phyloP scores from a whole-genome alignment of 164 flowering plant genomes.

The Warburgia ugandensis region DNA sequence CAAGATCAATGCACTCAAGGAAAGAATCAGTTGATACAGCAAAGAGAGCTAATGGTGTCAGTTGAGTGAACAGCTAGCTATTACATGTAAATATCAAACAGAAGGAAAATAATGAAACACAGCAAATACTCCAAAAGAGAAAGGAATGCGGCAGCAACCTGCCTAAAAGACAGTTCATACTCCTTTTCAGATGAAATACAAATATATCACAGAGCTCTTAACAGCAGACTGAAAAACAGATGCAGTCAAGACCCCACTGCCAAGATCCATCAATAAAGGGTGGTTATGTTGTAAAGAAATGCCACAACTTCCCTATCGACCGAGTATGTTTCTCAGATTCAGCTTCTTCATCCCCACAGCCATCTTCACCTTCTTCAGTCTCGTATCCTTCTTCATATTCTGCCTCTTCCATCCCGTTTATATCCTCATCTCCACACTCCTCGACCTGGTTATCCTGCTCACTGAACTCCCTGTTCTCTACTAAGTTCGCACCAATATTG shows the following conservation, averaged over 20 bases:
- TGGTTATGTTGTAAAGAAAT: slow-evolving; percentile 69
- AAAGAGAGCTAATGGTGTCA: too few relatives aligned
- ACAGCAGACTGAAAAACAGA: background rate
- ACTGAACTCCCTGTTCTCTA: too few relatives aligned
- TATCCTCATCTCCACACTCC: slow-evolving; percentile 9
- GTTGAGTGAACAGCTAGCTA: too few relatives aligned
- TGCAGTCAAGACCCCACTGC: background rate
- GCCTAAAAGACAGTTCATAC: background rate
- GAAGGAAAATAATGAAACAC: too few relatives aligned
- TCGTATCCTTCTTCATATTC: slow-evolving; percentile 19
- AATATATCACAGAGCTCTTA: background rate
- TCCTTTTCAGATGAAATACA: background rate
- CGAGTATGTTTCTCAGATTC: slow-evolving; percentile 38
- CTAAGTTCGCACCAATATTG: too few relatives aligned
- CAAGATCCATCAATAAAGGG: too few relatives aligned
- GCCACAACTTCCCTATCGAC: slow-evolving; percentile 70
- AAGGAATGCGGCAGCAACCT: background rate
- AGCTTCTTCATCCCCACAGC: slow-evolving; percentile 20
- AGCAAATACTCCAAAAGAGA: too few relatives aligned
- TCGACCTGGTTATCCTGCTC: slow-evolving; percentile 18
- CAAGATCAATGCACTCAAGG: too few relatives aligned
- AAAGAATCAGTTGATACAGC: too few relatives aligned
- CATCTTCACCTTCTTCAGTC: slow-evolving; percentile 10
- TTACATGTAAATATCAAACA: too few relatives aligned
- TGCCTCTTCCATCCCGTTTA: slow-evolving; percentile 23